Base-by-base conservation (phyloP, 1,139 yeast species). In the Scheffersomyces stambukii region DNA sequence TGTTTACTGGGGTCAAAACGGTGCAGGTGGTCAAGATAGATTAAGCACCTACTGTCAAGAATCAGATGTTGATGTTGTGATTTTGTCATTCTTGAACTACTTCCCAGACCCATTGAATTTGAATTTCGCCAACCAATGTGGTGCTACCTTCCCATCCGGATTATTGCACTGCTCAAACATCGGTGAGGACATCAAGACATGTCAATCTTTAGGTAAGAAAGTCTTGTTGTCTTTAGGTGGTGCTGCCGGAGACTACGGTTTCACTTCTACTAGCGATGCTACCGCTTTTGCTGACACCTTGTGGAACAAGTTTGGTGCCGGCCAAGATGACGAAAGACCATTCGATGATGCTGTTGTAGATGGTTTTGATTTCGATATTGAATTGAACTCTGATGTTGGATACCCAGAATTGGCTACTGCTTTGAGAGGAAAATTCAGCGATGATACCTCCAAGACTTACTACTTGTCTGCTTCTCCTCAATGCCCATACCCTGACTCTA, bases 381-480 rank as follows among this genome's bases (percentile, higher is more conserved):
- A 66, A 43, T 48, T 52, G 30, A 54, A 61, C 18, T 75, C 75
- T 41, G 29, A 63, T 9, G 60, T 77, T 26, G 89, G 89, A 17
- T 75, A 75, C 41, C 73, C 72, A 31, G 80, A 83, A 24, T 60
- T 81, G 35, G 84, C 76, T 14, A 66, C 54, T 8, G 67, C 69
- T 33, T 67, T 89, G 47, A 79, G 89, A 62, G 42, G 52, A n/a
- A 62, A 72, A 38, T 85, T 71, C 44, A 58, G 60, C 13, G 50
- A 60, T 14, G 80, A 78, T 44, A 21, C 64, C 13, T 64, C 81
- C 16, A 78, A 75, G 55, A 47, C 59, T 16, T 85, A 81, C 60
- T 86, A 82, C 55, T 64, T 86, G 29, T 77, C 95, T 30, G 95
- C 95, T 41, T 93, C 96, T 41, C 96, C 96, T 13, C 96, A 86